Evolutionary conservation across 2,329 filamentous ascomycete genomes (phyloP), one percentile per base, ranked within the genome.

Genomic region (Hymenotorrendiella dingleyae): DNA sequence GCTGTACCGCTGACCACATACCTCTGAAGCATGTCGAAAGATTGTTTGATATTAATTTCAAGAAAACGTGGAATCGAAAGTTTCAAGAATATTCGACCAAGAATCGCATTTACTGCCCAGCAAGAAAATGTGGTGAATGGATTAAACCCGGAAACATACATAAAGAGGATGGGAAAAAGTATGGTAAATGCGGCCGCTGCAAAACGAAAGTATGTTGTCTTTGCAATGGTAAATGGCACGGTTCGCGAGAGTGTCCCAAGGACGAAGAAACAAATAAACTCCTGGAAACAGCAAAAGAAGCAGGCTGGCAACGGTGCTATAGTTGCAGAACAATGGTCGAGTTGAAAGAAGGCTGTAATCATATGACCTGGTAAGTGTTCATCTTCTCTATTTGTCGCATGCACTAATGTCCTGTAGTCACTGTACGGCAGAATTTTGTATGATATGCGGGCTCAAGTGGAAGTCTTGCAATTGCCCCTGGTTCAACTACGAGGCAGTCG

Each of bases 401-500:
- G 29, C 14, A 19, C 49, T 57, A 44, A 54, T 32, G 4, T 22
- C n/a, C 10, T 41, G 36, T 60, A 80, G 82, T 61, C 84, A 80
- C 42, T 94, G 89, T 58, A 82, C 78, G 41, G 86, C 86, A 21
- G 77, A 94, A 55, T 94, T 94, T 58, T 95, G 89, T 66, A 89
- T 93, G 77, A 74, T 86, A 20, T 95, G 89, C 59, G 88, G 85
- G 17, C 61, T 70, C 23, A 84, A 84, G 54, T 94, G 88, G 87
- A 91, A 87, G 65, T 80, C 73, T 1, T 94, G 88, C 58, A 79
- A 85, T 40, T 94, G 88, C 53, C 82, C 85, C 0, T 86, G 81
- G 79, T 89, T 90, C 68, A 85, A 81, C 59, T 77, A 81, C 54
- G 72, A 78, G 20, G 54, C 59, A 3, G 60, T 67, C 4, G 76